Evolutionary conservation across 2,329 filamentous ascomycete species (phyloP), one percentile per base, ranked within the genome.

Genomic region (Fusarium sp.): DNA sequence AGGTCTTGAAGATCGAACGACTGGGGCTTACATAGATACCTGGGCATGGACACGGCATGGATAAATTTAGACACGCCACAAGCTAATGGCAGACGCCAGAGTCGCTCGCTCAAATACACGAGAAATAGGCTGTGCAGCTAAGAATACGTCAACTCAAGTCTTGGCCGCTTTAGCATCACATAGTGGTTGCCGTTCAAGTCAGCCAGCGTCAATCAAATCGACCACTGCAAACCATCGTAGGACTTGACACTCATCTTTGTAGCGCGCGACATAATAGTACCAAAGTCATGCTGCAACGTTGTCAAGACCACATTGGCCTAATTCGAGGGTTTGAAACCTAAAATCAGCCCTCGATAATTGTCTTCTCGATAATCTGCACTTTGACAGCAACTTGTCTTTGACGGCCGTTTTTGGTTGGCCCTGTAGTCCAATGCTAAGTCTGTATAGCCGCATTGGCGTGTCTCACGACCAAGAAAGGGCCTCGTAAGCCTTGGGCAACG

Each of bases 1-100:
- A 15, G 33, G 35, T 51, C 47, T 52, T 11, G 27, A 17, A 37
- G 31, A 63, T 61, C 33, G 43, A 48, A 45, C 36, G 37, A 52
- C 46, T 38, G 27, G 50, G 43, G 43, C 38, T 47, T 49, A 14
- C 14, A 27, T 17, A 25, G 23, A 15, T 15, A 19, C n/a, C n/a
- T n/a, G n/a, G 19, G 35, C 21, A n/a, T 44, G 49, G 36, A 48
- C 61, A 49, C 44, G 29, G 31, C 36, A 14, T 32, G 46, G 45
- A 44, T 54, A 64, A 64, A 65, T 64, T 62, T 64, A 65, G 61
- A 58, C 37, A 29, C 11, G 27, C 37, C 37, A 48, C 65, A 11
- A 53, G 50, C 53, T 45, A 63, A 44, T 58, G 57, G 29, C 42
- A 52, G 32, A 33, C 44, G 21, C 37, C 39, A 32, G 43, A 48